Evolutionary conservation across 192 early-diverging fungal species (phyloP), one percentile per base, ranked within the genome.

Genomic region (Gonapodya prolifera): DNA sequence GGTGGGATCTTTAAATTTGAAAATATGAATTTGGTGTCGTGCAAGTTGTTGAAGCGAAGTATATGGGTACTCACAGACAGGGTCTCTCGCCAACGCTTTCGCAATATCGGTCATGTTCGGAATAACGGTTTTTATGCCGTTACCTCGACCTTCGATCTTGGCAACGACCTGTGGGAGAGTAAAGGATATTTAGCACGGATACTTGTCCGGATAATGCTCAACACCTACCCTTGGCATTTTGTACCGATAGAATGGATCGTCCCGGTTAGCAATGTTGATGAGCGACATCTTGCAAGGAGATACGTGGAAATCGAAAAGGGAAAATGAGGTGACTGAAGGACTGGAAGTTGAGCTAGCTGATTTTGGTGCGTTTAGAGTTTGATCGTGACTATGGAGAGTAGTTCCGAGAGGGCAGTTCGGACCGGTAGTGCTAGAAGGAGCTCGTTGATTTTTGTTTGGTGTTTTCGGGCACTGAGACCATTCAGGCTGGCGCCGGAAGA

Each of bases 81-180:
- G 91, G 33, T 96, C 96, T 61, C 97, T 90, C 80, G 85, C 85
- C 32, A 99, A 86, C 28, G 96, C 89, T 77, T 92, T 92, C 28
- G 95, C 92, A 78, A 99, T 91, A 76, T 98, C 95, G 34, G 90
- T 78, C 92, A 99, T 98, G 90, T 99, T 99, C 76, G 93, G 92
- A 79, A 99, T 87, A 70, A 97, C 94, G 2, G 97, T 99, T 85
- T 99, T 99, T 85, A 99, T 98, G 77, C 96, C 96, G 87, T 99
- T 99, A 70, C 97, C 97, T 83, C 93, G 94, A 78, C 97, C 97
- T 82, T 99, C 97, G 70, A 98, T 91, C 89, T 95, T 90, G 33
- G 85, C 81, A 77, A 84, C 78, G 70, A 84, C 71, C 77, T 80
- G 77, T 13, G 30, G 17, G 31, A 45, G 31, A 79, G 33, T 45